Evolutionary conservation across 2,329 filamentous ascomycete species (phyloP), one percentile per base, ranked within the genome.

Genomic region (Ascochyta viciae-villosae): DNA sequence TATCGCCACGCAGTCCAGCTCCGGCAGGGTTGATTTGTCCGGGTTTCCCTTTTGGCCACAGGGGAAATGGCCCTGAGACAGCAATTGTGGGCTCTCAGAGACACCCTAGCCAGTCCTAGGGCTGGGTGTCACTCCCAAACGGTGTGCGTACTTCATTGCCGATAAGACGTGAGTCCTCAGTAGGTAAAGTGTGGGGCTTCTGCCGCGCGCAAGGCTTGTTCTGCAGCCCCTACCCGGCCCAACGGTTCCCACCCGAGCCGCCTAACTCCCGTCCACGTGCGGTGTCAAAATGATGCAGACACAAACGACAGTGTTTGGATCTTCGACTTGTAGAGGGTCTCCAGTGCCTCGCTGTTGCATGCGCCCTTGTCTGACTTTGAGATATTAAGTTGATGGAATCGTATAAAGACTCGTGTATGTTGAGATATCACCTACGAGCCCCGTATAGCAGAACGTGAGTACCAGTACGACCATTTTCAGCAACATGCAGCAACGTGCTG

Each of bases 171-270:
- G 9, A 52, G 40, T 13, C 52, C 42, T 4, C 22, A 55, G 33
- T 16, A 22, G 46, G 52, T 26, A 35, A 42, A n/a, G 39, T 55
- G 52, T 55, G 52, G 46, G 40, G 3, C 29, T 12, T 4, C 29
- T 31, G 12, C 12, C 8, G 40, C 41, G 34, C 26, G 34, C 44
- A 44, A 49, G 43, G 51, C 52, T 41, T 55, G n/a, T 40, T n/a
- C 51, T 44, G 44, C 23, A 23, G 46, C 29, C 23, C 8, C 39
- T 22, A 43, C 45, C 52, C 52, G 40, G 24, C 27, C 23, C 34
- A 45, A 54, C 44, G 34, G 51, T 34, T 38, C 26, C 16, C 2
- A 40, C 23, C 47, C 37, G 41, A 41, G 10, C 35, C 27, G 53
- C 41, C 13, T 16, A 38, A 46, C 19, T n/a, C 15, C 34, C 39